Conservation (phyloP, 805 yeast genomes). For the Priceomyces fermenticarens region DNA sequence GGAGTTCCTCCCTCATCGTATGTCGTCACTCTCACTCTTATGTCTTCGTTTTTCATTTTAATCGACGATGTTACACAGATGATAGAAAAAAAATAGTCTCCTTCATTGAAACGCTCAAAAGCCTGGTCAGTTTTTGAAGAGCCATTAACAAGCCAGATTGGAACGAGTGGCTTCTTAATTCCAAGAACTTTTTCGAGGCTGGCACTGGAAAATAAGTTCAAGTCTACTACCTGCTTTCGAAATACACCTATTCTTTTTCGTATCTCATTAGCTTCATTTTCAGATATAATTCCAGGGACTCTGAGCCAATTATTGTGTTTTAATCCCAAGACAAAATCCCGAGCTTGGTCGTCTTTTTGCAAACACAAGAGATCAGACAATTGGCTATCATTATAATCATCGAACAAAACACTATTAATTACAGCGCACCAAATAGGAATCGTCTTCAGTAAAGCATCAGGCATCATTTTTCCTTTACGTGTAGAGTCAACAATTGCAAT, state of each 20-base stretch:
- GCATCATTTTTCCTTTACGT: conserved; percentile 77
- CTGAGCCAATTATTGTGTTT: conserved; percentile 33
- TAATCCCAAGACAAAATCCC: conserved; percentile 4
- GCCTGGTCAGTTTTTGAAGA: conserved; percentile 3
- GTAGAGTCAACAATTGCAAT: conserved; percentile 77
- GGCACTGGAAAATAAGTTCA: conserved; percentile 37
- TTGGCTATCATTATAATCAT: conserved; percentile 12
- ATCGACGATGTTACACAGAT: conserved; percentile 62
- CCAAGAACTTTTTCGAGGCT: conserved; percentile 23
- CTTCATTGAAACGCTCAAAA: too few species aligned
- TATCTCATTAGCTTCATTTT: conserved; percentile 56
- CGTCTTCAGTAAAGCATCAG: conserved; percentile 85
- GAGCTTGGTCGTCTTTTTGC: neutral
- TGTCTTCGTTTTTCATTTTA: conserved; percentile 13
- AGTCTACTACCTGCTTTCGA: conserved; percentile 39
- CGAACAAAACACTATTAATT: conserved; percentile 53
- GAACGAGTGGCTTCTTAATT: conserved; percentile 49
- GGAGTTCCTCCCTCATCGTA: conserved; percentile 1
- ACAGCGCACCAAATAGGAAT: conserved; percentile 92
- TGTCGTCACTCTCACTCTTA: conserved; percentile 53
- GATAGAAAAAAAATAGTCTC: conserved; percentile 28
- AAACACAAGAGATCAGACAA: conserved; percentile 2
- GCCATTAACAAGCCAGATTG: conserved; percentile 70
- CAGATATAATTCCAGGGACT: conserved; percentile 45
- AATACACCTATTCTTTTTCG: conserved; percentile 44